Evolutionary conservation across 352 stramenopile species (phyloP).

Genomic region (Pilasporangium apinafurcum): DNA sequence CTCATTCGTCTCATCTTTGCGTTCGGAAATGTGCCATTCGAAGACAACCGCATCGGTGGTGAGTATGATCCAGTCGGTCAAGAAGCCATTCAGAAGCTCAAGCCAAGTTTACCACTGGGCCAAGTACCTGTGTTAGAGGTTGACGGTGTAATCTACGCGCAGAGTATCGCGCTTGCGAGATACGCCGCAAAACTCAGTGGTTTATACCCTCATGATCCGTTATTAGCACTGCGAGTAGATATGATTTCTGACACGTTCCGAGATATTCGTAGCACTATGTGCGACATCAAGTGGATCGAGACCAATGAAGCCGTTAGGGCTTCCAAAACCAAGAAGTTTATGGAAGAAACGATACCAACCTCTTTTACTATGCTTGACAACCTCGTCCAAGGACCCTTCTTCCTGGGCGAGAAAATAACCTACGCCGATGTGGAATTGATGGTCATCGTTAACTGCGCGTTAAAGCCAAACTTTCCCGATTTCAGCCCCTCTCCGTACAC

Average conservation of each 20-base stretch:
- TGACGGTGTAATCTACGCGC: conserved; percentile 30
- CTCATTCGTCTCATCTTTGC: conserved; percentile 38
- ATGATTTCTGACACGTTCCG: conserved; percentile 19
- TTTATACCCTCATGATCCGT: conserved; percentile 34
- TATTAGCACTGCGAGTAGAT: conserved; percentile 33
- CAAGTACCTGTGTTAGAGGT: conserved; percentile 49
- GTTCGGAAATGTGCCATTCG: conserved; percentile 37
- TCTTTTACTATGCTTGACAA: conserved; percentile 20
- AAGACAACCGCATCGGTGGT: conserved; percentile 31
- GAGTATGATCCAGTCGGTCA: no score
- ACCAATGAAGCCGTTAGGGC: conserved; percentile 23
- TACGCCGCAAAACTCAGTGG: conserved; percentile 45
- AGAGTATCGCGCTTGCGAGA: conserved; percentile 50
- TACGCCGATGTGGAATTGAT: conserved; percentile 39
- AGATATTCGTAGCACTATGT: background rate
- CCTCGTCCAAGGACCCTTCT: conserved; percentile 25
- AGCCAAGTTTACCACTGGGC: conserved; percentile 33
- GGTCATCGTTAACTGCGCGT: conserved; percentile 24
- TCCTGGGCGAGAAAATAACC: conserved; percentile 24
- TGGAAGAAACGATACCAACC: conserved; percentile 18
- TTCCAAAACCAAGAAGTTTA: conserved; percentile 26
- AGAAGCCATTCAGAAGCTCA: conserved; percentile 26
- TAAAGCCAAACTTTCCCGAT: conserved; percentile 12
- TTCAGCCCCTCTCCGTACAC: conserved; percentile 23
- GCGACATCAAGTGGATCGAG: no score